Percentiles rank a stretch among this genome's conserved stretches.
Conservation (phyloP, 352 stramenopile genomes). For the Phytophthora brassicae region DNA sequence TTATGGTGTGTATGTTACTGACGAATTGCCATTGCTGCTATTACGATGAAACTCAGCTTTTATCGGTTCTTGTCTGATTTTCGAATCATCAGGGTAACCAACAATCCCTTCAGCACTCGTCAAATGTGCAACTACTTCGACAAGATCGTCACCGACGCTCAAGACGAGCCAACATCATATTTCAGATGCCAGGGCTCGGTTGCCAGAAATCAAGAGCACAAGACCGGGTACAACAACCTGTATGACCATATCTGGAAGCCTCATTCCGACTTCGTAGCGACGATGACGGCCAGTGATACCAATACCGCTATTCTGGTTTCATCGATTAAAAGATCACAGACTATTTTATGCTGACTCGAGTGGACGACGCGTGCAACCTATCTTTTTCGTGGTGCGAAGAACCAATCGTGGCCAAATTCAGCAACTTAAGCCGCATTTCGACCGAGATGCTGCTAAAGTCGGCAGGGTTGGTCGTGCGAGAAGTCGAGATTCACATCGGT, state of each 20-base stretch:
- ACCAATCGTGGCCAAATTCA: not conserved
- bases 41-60: not conserved
- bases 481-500: conserved; percentile 1
- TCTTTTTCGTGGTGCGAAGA: conserved; percentile 1
- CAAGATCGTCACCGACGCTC: conserved; percentile 1
- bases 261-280: conserved; percentile 1
- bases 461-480: not conserved
- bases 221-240: too few relatives aligned
- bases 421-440: not conserved
- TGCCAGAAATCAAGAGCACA: too few relatives aligned
- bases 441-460: conserved; percentile 1
- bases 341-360: not conserved
- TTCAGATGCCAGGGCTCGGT: too few relatives aligned
- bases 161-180: conserved; percentile 8
- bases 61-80: too few relatives aligned
- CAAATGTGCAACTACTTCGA: conserved; percentile 6
- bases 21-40: not conserved
- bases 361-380: not conserved
- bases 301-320: not conserved
- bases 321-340: conserved; percentile 3
- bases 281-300: conserved; percentile 1
- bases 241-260: too few relatives aligned
- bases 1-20: not conserved
- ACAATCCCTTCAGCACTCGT: not conserved
- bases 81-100: conserved; percentile 1